These are phyloP conservation scores for Macadamia integrifolia DNA, from an alignment of 164 flowering plant species.

Conservation along the genomic window DNA sequence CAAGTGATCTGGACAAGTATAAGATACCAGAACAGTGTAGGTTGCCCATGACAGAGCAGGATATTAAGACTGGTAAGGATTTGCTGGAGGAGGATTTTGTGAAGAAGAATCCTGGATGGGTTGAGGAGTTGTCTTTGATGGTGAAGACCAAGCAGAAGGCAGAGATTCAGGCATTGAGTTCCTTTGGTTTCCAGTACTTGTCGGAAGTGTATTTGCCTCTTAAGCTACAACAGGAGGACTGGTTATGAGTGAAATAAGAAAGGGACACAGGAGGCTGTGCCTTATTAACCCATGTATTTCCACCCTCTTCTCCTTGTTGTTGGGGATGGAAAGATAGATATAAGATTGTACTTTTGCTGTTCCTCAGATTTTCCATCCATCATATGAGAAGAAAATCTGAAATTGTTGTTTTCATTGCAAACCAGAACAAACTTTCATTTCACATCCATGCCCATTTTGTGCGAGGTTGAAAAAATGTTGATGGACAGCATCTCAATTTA, in stretches of 20 bases:
- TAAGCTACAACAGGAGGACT: conserved; percentile 86
- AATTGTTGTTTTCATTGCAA: too few relatives aligned
- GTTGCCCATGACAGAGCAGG: conserved; percentile 96
- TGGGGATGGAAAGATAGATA: too few relatives aligned
- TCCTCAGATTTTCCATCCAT: too few relatives aligned
- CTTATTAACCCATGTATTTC: too few relatives aligned
- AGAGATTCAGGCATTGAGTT: conserved; percentile 93
- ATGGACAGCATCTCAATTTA: too few relatives aligned
- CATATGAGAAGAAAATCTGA: too few relatives aligned
- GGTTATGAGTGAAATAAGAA: conserved; percentile 47
- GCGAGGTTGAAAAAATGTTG: too few relatives aligned
- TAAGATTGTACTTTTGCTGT: too few relatives aligned
- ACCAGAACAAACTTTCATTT: too few relatives aligned
- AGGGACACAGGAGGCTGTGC: too few relatives aligned
- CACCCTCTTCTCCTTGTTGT: too few relatives aligned
- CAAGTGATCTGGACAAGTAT: conserved; percentile 94
- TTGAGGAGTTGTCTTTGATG: conserved; percentile 81
- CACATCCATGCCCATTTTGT: too few relatives aligned
- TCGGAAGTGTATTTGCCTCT: conserved; percentile 92
- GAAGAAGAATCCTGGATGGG: conserved; percentile 98
- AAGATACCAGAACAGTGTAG: conserved; percentile 92
- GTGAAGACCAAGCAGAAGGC: conserved; percentile 97
- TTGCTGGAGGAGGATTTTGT: conserved; percentile 98
- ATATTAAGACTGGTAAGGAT: conserved; percentile 95
- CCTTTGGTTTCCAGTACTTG: conserved; percentile 92